Conservation (phyloP, 2,329 filamentous ascomycete species). For the Cercospora nicotianae region DNA sequence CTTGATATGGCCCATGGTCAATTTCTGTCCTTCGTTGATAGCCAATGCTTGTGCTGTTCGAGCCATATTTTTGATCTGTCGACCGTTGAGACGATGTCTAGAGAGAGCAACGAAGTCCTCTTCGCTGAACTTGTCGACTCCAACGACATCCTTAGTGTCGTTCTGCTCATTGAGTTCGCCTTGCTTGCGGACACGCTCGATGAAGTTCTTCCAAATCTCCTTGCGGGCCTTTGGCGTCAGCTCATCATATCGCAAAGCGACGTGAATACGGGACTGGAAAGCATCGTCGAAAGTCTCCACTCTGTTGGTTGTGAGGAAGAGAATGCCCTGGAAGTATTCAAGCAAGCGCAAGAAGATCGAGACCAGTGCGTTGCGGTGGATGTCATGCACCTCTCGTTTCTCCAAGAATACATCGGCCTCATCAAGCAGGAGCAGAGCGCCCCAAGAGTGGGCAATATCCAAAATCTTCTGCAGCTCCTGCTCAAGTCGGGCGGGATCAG, state of each 20-base stretch:
- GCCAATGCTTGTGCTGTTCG: constrained; percentile 80
- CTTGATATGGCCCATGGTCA: constrained; percentile 77
- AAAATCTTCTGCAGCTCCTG: constrained; percentile 78
- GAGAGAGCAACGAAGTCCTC: constrained; percentile 67
- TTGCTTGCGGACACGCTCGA: constrained; percentile 68
- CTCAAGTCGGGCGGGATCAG: constrained; percentile 72
- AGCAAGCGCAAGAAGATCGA: constrained; percentile 82
- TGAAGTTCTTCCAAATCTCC: constrained; percentile 80
- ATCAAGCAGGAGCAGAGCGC: constrained; percentile 79
- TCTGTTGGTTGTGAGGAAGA: constrained; percentile 87
- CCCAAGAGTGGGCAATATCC: constrained; percentile 83
- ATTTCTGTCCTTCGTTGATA: constrained; percentile 67
- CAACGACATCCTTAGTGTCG: constrained; percentile 68
- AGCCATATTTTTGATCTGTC: constrained; percentile 85
- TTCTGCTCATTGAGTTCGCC: constrained; percentile 61
- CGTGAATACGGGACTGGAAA: constrained; percentile 84
- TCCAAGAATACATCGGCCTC: constrained; percentile 85
- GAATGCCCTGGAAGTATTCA: constrained; percentile 88
- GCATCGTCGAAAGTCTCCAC: constrained; percentile 88
- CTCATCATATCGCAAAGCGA: constrained; percentile 77
- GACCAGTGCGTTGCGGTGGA: constrained; percentile 81
- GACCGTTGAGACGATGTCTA: constrained; percentile 67
- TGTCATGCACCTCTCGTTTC: constrained; percentile 77
- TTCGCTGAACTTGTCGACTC: constrained; percentile 61
- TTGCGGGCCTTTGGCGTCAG: constrained; percentile 71